A percentile compares a stretch with the other conserved stretches of the same genome.
These are phyloP conservation scores for Veloporphyrellus conicus DNA, from an alignment of 1,284 basidiomycete species.

Conservation along the genomic window DNA sequence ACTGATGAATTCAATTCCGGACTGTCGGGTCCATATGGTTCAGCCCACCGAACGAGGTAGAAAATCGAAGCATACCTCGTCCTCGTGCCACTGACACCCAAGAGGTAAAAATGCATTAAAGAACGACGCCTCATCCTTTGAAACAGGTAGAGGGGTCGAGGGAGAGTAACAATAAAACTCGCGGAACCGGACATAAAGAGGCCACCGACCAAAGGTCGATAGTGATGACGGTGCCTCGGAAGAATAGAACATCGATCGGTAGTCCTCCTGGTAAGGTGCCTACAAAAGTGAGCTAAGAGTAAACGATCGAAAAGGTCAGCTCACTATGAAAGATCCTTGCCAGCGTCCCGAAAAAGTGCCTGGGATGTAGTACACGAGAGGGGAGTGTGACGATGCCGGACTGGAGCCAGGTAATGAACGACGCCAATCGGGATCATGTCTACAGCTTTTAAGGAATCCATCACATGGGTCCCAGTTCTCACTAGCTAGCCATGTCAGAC, in stretches of 20 bases:
- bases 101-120: conserved; percentile 47
- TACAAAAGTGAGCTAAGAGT: conserved; percentile 20
- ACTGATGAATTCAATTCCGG: conserved; percentile 41
- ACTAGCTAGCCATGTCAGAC: conserved; percentile 35
- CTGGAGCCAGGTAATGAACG: conserved; percentile 21
- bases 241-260: conserved; percentile 35
- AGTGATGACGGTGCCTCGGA: conserved; percentile 34
- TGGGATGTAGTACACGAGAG: conserved; percentile 33
- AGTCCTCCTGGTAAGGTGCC: conserved; percentile 37
- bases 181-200: conserved; percentile 44
- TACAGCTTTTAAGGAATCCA: conserved; percentile 24
- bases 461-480: conserved; percentile 24
- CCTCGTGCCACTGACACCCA: conserved; percentile 34
- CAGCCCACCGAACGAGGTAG: not conserved
- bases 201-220: conserved; percentile 35
- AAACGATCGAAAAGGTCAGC: conserved; percentile 6
- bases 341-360: conserved; percentile 44
- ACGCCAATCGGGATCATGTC: conserved; percentile 32
- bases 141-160: conserved; percentile 25
- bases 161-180: conserved; percentile 42
- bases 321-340: conserved; percentile 46
- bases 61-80: conserved; percentile 30
- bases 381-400: not conserved
- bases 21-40: conserved; percentile 27
- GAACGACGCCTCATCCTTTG: conserved; percentile 24